Base-by-base conservation (phyloP, 2,329 filamentous ascomycete species). In the Calcarisporium arbuscula region DNA sequence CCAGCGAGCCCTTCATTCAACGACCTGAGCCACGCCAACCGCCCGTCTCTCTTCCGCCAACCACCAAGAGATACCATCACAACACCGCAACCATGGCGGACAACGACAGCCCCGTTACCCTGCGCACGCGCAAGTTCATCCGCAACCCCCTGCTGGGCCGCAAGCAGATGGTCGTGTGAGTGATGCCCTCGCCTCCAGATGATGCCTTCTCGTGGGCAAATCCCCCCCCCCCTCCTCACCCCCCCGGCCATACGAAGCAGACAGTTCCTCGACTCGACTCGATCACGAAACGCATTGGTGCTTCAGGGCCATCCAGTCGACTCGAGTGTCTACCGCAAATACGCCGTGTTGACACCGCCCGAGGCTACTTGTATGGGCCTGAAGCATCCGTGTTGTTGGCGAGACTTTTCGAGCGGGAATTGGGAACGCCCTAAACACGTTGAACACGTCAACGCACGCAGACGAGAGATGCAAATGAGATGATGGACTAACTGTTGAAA, bases 121-220 rank as follows among this genome's bases (percentile, higher is more conserved):
- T 89, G 74, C 81, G 92, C 77, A 98, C 92, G 72, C 90, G 92
- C 85, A 96, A 96, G 80, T 98, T 98, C 85, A 94, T 96, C 75
- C 87, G 89, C 77, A 98, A 98, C 82, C 86, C 92, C 69, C 87
- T 98, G 64, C 83, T 98, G 66, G 87, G 84, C 68, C 85, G 90
- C 70, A 95, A 94, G 81, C 90, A 96, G 83, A 95, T 96, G 87
- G 90, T 95, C 73, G 85, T 95, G 90, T 95, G 87, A 80, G 85
- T 82, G 54, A 54, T 47, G 46, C 41, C 48, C 47, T 34, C 35
- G 19, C n/a, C 28, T 27, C 31, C 17, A 30, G 34, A 33, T 32
- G 28, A 22, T 21, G 28, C 18, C 16, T 20, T 18, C 27, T n/a
- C 29, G 15, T 14, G 18, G 5, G 23, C 30, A 27, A 28, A n/a